These are phyloP conservation scores for Stentor roeselii DNA, from an alignment of 73 alveolate genomes.

Conservation along the genomic window DNA sequence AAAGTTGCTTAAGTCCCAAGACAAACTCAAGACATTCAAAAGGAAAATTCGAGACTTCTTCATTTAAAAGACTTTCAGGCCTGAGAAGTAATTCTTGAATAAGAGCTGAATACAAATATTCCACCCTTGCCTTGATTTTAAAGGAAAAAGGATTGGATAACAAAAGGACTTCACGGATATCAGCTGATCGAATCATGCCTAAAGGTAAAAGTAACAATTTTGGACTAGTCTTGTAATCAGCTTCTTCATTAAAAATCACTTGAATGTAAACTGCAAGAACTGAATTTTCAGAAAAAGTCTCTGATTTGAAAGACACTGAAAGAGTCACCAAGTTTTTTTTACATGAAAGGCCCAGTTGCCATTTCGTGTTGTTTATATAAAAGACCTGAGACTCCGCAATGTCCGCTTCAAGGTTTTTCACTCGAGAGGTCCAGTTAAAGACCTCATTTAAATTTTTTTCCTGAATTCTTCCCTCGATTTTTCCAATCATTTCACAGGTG, in stretches of 20 bases:
- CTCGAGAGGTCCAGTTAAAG: neutral
- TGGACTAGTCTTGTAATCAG: neutral
- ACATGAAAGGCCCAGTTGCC: neutral
- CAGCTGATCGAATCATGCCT: neutral
- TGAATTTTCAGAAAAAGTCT: neutral
- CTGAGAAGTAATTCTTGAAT: neutral
- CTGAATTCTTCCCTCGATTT: neutral
- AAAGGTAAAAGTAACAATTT: neutral
- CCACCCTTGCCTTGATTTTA: neutral
- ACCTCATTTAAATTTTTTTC: neutral
- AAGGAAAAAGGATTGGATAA: neutral
- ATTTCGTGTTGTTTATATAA: no score
- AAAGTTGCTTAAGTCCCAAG: neutral
- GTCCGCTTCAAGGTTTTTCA: neutral
- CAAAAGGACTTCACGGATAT: neutral
- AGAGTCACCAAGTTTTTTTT: neutral
- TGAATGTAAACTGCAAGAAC: neutral
- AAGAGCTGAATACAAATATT: neutral
- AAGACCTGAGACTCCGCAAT: neutral
- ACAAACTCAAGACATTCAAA: neutral
- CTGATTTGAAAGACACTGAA: neutral
- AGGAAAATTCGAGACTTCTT: neutral
- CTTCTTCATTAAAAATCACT: neutral
- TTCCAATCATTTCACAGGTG: no score
- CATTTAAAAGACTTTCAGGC: neutral